phyloP scores from a whole-genome alignment of 1,284 basidiomycete genomes.

The Tetrapyrgos nigripes region DNA sequence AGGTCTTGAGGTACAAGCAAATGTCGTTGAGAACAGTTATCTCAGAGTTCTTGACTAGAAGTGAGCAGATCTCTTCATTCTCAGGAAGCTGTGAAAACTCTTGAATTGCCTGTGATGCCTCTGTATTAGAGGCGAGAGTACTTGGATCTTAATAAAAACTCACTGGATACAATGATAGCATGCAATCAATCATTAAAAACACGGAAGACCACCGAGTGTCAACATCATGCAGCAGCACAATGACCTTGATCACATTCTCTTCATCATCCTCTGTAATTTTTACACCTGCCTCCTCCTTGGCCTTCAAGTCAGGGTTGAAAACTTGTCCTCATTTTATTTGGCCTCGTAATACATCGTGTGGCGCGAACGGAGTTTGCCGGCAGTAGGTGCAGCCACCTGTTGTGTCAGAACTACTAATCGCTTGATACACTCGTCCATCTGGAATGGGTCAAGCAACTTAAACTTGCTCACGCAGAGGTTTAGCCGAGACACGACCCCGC shows the following conservation, averaged over 20 bases:
- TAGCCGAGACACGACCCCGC: too few species aligned
- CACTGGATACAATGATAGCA: conserved; percentile 33
- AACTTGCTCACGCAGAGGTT: too few species aligned
- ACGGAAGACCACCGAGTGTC: conserved; percentile 36
- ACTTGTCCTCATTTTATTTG: too few species aligned
- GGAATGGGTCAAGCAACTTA: too few species aligned
- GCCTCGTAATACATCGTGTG: too few species aligned
- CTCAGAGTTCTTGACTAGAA: background rate
- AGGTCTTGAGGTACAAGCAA: conserved; percentile 18
- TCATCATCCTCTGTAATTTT: background rate
- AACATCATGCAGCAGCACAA: conserved; percentile 29
- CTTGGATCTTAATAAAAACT: conserved; percentile 4
- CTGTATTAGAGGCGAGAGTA: background rate
- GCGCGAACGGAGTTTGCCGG: too few species aligned
- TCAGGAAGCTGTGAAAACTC: background rate
- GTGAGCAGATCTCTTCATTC: conserved; percentile 4
- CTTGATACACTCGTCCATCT: too few species aligned
- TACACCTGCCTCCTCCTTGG: background rate
- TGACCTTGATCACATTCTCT: conserved; percentile 5
- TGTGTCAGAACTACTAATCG: too few species aligned
- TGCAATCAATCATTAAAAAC: conserved; percentile 35
- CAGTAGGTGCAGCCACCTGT: too few species aligned
- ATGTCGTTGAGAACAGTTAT: conserved; percentile 26
- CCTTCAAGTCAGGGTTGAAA: too few species aligned
- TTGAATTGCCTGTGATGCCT: conserved; percentile 8